phyloP scores from a whole-genome alignment of 2,329 filamentous ascomycete species.

The Paecilomyces sp. region DNA sequence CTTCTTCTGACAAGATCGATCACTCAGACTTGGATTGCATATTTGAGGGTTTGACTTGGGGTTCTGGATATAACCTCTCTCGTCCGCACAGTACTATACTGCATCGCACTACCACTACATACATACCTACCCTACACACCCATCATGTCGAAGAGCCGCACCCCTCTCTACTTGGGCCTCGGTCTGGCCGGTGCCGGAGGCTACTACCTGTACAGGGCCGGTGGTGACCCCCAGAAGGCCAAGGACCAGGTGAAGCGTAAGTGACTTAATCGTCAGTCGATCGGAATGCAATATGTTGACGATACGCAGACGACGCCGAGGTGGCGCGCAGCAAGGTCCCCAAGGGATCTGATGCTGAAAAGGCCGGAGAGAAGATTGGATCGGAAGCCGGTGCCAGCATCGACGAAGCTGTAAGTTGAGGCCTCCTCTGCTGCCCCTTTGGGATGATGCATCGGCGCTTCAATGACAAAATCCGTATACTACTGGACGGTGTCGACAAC shows the following conservation, averaged over 20 bases:
- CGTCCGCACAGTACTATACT: no score
- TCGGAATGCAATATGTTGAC: not conserved
- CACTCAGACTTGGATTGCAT: not conserved
- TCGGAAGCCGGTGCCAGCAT: conserved; percentile 58
- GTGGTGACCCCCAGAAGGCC: conserved; percentile 73
- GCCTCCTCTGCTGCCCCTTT: not conserved
- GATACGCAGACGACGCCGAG: conserved; percentile 63
- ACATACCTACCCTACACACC: not conserved
- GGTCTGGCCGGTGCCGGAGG: conserved; percentile 62
- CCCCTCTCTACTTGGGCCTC: conserved; percentile 40
- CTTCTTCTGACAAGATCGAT: no score
- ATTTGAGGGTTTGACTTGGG: not conserved
- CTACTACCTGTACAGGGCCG: conserved; percentile 88
- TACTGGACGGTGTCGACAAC: not conserved
- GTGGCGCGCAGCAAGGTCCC: conserved; percentile 62
- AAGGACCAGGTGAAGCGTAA: conserved; percentile 79
- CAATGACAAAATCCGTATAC: not conserved
- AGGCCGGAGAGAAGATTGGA: conserved; percentile 56
- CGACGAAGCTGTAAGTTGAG: conserved; percentile 58
- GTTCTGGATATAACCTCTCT: not conserved
- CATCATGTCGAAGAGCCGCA: conserved; percentile 23
- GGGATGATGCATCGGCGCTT: not conserved
- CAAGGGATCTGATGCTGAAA: conserved; percentile 55
- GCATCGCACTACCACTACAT: not conserved
- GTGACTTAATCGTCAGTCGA: conserved; percentile 21